Evolutionary conservation across 2,329 filamentous ascomycete genomes (phyloP).

Genomic region (Basipetospora chlamydospora): DNA sequence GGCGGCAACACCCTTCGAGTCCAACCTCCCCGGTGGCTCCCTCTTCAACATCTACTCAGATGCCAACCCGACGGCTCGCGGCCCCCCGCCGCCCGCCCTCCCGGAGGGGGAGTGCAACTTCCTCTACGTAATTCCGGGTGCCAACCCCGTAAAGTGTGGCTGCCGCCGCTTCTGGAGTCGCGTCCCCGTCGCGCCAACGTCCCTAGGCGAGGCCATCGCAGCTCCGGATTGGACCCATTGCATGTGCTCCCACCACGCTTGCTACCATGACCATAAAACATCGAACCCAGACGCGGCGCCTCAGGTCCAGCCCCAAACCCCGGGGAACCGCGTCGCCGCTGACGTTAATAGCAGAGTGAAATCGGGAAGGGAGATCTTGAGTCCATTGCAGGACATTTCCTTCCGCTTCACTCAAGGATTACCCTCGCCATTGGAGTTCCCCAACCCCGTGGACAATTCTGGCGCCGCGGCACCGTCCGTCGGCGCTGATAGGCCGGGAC

Average conservation of each 20-base stretch:
- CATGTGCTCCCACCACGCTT: slow-evolving; percentile 50
- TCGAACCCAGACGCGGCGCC: slow-evolving; percentile 2
- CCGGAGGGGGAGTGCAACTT: slow-evolving; percentile 43
- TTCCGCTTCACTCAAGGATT: slow-evolving; percentile 20
- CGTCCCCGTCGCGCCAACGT: slow-evolving; percentile 10
- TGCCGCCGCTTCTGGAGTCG: slow-evolving; percentile 48
- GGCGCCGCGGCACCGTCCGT: background rate
- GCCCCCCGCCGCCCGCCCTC: slow-evolving; percentile 19
- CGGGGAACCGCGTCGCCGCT: too few relatives aligned
- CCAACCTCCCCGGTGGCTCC: slow-evolving; percentile 25
- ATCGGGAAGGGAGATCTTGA: slow-evolving; percentile 33
- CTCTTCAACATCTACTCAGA: slow-evolving; percentile 44
- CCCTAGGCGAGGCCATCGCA: slow-evolving; percentile 17
- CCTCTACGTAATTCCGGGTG: slow-evolving; percentile 36
- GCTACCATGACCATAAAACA: slow-evolving; percentile 38
- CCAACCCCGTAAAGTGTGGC: slow-evolving; percentile 38
- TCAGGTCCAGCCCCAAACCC: background rate
- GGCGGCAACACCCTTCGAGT: slow-evolving; percentile 35
- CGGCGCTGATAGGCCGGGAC: background rate
- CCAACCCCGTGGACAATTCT: too few relatives aligned
- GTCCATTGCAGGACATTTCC: slow-evolving; percentile 31
- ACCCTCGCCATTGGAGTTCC: slow-evolving; percentile 20
- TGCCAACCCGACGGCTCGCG: slow-evolving; percentile 16
- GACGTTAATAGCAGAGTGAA: slow-evolving; percentile 30
- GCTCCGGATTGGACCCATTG: slow-evolving; percentile 37